Evolutionary conservation across 225 moss, liverwort and hornwort species (phyloP).

Genomic region (Bryum argenteum): DNA sequence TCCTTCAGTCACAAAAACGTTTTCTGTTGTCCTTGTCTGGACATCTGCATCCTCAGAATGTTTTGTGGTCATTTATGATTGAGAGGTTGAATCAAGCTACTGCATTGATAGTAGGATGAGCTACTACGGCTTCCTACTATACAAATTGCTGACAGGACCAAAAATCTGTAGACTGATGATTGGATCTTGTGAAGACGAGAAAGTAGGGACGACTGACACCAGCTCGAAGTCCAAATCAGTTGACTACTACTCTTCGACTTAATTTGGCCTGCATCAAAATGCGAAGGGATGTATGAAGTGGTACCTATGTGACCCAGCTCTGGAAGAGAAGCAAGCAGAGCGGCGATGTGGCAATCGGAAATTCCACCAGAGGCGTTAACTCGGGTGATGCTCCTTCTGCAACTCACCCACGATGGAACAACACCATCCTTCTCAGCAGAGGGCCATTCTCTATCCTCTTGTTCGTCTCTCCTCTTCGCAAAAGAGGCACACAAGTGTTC

Average conservation of each 20-base stretch:
- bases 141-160: not conserved
- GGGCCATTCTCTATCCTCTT: not conserved
- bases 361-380: constrained; percentile 14
- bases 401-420: constrained; percentile 37
- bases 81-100: no score
- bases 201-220: not conserved
- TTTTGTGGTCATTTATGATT: not conserved
- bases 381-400: constrained; percentile 28
- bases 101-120: no score
- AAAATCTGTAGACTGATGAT: not conserved
- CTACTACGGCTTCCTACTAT: not conserved
- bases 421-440: not conserved
- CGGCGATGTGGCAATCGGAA: constrained; percentile 31
- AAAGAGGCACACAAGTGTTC: constrained; percentile 12
- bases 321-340: constrained; percentile 40
- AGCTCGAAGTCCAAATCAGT: not conserved
- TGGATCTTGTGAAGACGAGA: not conserved
- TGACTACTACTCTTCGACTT: not conserved
- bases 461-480: not conserved
- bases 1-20: not conserved
- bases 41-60: constrained; percentile 6
- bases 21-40: not conserved
- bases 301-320: constrained; percentile 13
- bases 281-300: not conserved
- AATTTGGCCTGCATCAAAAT: not conserved